Evolutionary conservation across 768 basidiomycete species (phyloP).

Genomic region (Lyophyllum atratum): DNA sequence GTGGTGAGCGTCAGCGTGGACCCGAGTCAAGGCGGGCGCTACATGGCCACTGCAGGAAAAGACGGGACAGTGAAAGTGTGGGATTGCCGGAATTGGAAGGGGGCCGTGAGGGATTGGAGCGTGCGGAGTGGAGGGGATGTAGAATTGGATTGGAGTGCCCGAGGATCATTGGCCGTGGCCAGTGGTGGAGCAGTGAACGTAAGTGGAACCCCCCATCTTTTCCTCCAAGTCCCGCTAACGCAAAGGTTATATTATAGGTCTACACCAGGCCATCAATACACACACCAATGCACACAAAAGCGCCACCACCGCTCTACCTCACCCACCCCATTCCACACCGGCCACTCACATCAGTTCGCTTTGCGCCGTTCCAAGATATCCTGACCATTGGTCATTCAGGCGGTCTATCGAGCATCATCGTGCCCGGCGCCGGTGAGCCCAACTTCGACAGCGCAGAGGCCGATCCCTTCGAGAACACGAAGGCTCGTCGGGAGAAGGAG

Average conservation of each 20-base stretch:
- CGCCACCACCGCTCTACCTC: constrained; percentile 81
- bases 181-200: constrained; percentile 86
- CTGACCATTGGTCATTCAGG: constrained; percentile 76
- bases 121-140: constrained; percentile 64
- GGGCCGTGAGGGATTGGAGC: constrained; percentile 76
- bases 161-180: constrained; percentile 80
- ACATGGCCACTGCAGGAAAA: constrained; percentile 87
- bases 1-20: constrained; percentile 82
- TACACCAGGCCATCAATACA: constrained; percentile 73
- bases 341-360: constrained; percentile 75
- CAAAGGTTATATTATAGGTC: constrained; percentile 43
- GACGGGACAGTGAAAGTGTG: constrained; percentile 93
- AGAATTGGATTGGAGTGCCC: constrained; percentile 83
- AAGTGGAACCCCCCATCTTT: constrained; percentile 23
- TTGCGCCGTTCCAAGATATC: constrained; percentile 87
- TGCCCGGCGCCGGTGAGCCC: constrained; percentile 92
- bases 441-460: constrained; percentile 94
- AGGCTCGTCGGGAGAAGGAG: constrained; percentile 83
- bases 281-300: constrained; percentile 45
- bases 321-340: constrained; percentile 84
- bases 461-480: constrained; percentile 91
- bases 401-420: constrained; percentile 83
- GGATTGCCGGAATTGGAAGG: constrained; percentile 97
- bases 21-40: constrained; percentile 80
- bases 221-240: constrained; percentile 5